Conservation (phyloP, 805 yeast genomes). For the Candida krabiensis region DNA sequence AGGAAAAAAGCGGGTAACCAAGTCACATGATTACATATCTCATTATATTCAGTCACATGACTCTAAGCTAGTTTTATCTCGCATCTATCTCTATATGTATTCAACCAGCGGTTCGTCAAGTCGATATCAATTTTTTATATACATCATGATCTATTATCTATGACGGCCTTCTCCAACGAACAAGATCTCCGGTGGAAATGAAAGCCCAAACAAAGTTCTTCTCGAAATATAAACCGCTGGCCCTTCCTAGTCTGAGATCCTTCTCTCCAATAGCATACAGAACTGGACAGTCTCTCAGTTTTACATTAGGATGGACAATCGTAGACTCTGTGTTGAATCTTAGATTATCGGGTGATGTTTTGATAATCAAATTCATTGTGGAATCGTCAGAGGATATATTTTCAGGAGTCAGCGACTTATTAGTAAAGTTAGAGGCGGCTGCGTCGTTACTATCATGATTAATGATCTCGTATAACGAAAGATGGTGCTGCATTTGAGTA, state of each 20-base stretch:
- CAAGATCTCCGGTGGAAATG: slow-evolving; percentile 36
- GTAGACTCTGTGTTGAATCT: slow-evolving; percentile 2
- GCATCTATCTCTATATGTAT: not conserved
- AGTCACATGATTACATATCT: not conserved
- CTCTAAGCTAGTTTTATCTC: too few species aligned
- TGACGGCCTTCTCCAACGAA: slow-evolving; percentile 39
- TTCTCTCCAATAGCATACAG: slow-evolving; percentile 35
- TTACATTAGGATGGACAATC: slow-evolving; percentile 26
- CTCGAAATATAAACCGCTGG: slow-evolving; percentile 33
- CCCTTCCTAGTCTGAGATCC: slow-evolving; percentile 33
- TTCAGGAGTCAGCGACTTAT: not conserved
- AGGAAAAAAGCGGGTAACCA: too few species aligned
- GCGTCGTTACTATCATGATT: slow-evolving; percentile 20
- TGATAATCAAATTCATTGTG: slow-evolving; percentile 1
- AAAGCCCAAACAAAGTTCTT: slow-evolving; percentile 37
- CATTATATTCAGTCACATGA: not conserved
- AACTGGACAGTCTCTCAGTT: slow-evolving; percentile 28
- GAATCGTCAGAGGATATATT: slow-evolving; percentile 3
- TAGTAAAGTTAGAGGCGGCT: slow-evolving; percentile 4
- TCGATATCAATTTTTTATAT: too few species aligned
- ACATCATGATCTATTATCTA: too few species aligned
- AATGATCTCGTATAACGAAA: slow-evolving; percentile 29
- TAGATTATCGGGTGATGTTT: not conserved
- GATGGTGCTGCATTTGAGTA: slow-evolving; percentile 22
- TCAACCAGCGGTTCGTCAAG: too few species aligned